Evolutionary conservation across 345 rosid genomes (phyloP), one percentile per base, ranked within the genome.

Genomic region (Corymbia maculata): DNA sequence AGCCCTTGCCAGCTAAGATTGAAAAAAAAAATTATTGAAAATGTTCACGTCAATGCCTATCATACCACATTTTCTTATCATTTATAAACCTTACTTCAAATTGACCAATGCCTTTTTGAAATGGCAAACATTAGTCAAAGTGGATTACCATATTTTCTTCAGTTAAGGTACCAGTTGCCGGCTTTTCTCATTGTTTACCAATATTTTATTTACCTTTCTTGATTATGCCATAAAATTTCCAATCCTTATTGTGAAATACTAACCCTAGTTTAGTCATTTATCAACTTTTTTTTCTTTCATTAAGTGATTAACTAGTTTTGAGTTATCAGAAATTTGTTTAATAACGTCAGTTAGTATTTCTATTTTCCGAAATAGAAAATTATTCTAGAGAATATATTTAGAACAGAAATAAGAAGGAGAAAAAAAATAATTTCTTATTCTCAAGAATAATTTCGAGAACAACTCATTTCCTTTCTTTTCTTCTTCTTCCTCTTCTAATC

Each of bases 1-100:
- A 19, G 61, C 61, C 22, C 61, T 55, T 0, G 5, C 61, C 22
- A 0, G 28, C 0, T 12, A 55, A 55, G 9, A 55, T 22, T 0
- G 22, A 55, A 28, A 22, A 55, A 55, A 22, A 55, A 1, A 55
- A 55, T 55, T 0, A 55, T 22, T 0, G 22, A 55, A 0, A 55
- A 22, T 55, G 61, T 8, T 55, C 28, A 22, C 2, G 0, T 55
- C 22, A 55, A 22, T 55, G 61, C 61, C 6, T 1, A 22, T 21
- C 61, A 55, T 22, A 11, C 22, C 1, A 0, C 21, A 0, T 55
- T 0, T 55, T 21, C 0, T 55, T 22, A 22, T 55, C 61, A 55
- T 55, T 55, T 55, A 55, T 55, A 55, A 55, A 55, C 12, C 28
- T 22, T 22, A 55, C 28, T 55, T 55, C 9, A 22, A 55, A 55